These are phyloP conservation scores for Neurospora sp. DNA, from an alignment of 495 filamentous ascomycete genomes.

Conservation along the genomic window DNA sequence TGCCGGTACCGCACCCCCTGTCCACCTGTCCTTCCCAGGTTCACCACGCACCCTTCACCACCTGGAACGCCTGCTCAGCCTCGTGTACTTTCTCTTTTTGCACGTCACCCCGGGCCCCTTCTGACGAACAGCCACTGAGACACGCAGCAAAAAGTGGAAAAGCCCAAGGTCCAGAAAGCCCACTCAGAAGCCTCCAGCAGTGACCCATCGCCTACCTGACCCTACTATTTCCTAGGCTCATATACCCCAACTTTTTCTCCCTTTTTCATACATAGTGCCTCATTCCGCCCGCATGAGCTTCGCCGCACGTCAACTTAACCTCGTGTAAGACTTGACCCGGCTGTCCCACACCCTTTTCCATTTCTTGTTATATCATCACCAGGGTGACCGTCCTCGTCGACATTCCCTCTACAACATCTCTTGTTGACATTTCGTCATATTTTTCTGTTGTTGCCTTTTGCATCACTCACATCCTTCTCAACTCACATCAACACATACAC, in stretches of 20 bases:
- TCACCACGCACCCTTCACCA: slow-evolving; percentile 12
- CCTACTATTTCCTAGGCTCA: background rate
- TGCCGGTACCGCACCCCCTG: background rate
- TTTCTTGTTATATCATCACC: slow-evolving; percentile 8
- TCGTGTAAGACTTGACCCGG: slow-evolving; percentile 10
- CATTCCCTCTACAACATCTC: background rate
- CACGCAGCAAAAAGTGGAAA: slow-evolving; percentile 17
- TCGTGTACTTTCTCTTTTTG: slow-evolving; percentile 16
- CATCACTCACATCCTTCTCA: slow-evolving; percentile 1
- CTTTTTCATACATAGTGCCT: background rate
- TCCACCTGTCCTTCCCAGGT: slow-evolving; percentile 5
- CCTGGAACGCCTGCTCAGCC: slow-evolving; percentile 26
- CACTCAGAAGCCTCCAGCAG: slow-evolving; percentile 12
- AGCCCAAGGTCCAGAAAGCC: slow-evolving; percentile 11
- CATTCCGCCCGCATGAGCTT: slow-evolving; percentile 10
- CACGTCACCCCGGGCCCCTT: slow-evolving; percentile 19
- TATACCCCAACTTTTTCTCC: slow-evolving; percentile 9
- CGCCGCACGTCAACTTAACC: slow-evolving; percentile 13
- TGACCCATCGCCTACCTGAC: slow-evolving; percentile 8
- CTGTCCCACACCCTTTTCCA: slow-evolving; percentile 1
- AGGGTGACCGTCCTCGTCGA: slow-evolving; percentile 8
- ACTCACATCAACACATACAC: slow-evolving; percentile 9
- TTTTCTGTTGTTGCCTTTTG: background rate
- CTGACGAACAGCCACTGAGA: slow-evolving; percentile 22
- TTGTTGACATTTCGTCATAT: slow-evolving; percentile 12